A percentile compares a stretch with the other conserved stretches of the same genome.
Evolutionary conservation across 176 grass and related monocot species (phyloP).

Genomic region (Rhynchospora tenuis): DNA sequence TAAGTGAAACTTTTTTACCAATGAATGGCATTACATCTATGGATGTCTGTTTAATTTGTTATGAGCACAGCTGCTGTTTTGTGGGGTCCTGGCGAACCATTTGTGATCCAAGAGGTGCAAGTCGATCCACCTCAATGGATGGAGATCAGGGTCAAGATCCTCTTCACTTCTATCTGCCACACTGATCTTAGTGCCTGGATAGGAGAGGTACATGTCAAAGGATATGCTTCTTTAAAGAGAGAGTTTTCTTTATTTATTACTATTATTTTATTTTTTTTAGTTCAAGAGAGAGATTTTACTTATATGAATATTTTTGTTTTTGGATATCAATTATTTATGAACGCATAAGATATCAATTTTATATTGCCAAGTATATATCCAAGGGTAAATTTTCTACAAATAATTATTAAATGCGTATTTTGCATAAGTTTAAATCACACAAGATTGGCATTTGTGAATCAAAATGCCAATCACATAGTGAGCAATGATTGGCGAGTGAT

Average conservation of each 20-base stretch:
- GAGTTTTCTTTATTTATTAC: no score
- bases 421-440: no score
- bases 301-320: no score
- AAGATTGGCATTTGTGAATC: no score
- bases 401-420: no score
- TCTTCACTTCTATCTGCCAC: conserved; percentile 85
- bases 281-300: not conserved
- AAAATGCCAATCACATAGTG: no score
- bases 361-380: no score
- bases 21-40: not conserved
- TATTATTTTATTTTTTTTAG: no score
- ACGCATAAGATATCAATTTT: no score
- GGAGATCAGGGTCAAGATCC: conserved; percentile 65
- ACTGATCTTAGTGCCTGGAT: conserved; percentile 62
- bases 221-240: not conserved
- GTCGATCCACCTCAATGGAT: conserved; percentile 59
- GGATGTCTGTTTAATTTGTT: not conserved
- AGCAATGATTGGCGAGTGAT: no score
- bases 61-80: conserved; percentile 45
- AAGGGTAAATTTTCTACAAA: no score
- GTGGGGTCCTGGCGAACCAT: conserved; percentile 55
- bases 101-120: conserved; percentile 58
- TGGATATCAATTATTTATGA: no score
- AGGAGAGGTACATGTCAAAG: conserved; percentile 34
- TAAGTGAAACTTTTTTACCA: not conserved